Conservation (phyloP, 192 early-diverging fungal genomes). For the Obelidium mucronatum region DNA sequence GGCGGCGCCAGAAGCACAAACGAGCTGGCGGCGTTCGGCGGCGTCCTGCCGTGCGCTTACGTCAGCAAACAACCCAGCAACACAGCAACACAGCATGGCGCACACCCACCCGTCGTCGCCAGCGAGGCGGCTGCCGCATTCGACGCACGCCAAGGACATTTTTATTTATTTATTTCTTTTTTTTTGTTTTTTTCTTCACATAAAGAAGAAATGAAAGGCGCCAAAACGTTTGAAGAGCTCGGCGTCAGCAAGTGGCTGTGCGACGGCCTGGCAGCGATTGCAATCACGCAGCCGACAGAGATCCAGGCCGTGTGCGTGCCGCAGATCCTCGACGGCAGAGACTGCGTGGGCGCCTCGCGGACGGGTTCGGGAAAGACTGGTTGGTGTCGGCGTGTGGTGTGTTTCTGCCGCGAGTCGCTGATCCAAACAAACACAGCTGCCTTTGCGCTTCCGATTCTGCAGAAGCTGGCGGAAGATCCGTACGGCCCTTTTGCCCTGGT, state of each 20-base stretch:
- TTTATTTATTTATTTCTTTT: not conserved
- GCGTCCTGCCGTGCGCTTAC: too few species aligned
- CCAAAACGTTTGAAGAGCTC: conserved; percentile 68
- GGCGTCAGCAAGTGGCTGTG: conserved; percentile 85
- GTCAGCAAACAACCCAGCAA: too few species aligned
- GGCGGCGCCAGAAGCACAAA: too few species aligned
- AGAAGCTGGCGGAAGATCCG: conserved; percentile 93
- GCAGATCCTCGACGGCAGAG: conserved; percentile 64
- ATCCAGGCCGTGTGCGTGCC: conserved; percentile 92
- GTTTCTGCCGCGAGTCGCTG: too few species aligned
- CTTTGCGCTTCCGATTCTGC: conserved; percentile 97
- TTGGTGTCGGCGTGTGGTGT: not conserved
- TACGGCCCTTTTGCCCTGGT: conserved; percentile 97
- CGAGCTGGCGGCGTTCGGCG: too few species aligned
- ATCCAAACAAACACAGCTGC: conserved; percentile 60
- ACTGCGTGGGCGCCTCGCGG: conserved; percentile 83
- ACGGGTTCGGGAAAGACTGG: conserved; percentile 96
- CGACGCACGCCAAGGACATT: too few species aligned
- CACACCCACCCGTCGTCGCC: too few species aligned
- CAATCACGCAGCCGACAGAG: conserved; percentile 88
- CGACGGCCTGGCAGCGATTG: conserved; percentile 76
- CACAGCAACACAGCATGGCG: too few species aligned
- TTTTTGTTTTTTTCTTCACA: not conserved
- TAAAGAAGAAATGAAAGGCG: not conserved
- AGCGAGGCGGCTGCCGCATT: too few species aligned